Conservation (phyloP, 2,329 filamentous ascomycete genomes). For the Fusarium mangiferae region DNA sequence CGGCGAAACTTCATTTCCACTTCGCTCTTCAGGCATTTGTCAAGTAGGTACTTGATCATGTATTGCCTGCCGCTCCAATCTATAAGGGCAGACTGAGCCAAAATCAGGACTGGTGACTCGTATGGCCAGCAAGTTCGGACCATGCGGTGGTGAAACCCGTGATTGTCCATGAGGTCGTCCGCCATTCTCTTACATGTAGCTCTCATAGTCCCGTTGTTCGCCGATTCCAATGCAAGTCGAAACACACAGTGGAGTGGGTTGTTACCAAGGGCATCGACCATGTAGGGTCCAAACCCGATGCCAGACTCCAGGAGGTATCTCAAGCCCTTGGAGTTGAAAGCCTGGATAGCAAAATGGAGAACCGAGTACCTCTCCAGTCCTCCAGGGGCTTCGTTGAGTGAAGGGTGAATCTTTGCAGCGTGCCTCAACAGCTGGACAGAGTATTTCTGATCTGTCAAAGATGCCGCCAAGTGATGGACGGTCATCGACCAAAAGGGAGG, state of each 20-base stretch:
- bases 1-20: neutral
- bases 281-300: neutral
- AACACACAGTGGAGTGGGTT: constrained; percentile 7
- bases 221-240: neutral
- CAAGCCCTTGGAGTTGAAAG: neutral
- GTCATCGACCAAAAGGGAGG: neutral
- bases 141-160: constrained; percentile 1
- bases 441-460: neutral
- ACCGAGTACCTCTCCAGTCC: neutral
- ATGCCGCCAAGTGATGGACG: neutral
- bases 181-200: neutral
- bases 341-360: constrained; percentile 4
- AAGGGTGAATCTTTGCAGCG: neutral
- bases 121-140: constrained; percentile 2
- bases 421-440: neutral
- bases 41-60: neutral
- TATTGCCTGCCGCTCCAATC: constrained; percentile 1
- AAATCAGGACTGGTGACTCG: neutral
- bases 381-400: neutral
- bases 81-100: neutral
- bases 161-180: neutral
- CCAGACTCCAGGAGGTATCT: neutral
- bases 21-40: neutral
- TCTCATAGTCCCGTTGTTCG: neutral
- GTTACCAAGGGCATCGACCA: constrained; percentile 1